phyloP scores from a whole-genome alignment of 495 filamentous ascomycete species.

The Trichoderma asperelloides region DNA sequence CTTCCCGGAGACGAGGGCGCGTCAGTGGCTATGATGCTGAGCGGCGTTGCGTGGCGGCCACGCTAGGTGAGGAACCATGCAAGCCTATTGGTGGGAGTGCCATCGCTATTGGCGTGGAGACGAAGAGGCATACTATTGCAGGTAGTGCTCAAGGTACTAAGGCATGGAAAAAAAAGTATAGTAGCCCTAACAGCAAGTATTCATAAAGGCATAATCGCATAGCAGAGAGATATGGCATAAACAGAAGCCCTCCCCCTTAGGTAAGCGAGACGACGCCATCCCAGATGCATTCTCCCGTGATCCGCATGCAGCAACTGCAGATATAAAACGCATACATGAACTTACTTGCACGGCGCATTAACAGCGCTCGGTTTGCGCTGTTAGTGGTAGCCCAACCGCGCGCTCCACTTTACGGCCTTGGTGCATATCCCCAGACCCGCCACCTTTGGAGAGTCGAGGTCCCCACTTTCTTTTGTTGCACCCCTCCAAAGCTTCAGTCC shows the following conservation, averaged over 20 bases:
- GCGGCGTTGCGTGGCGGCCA: slow-evolving; percentile 2
- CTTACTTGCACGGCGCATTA: background rate
- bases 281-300: slow-evolving; percentile 4
- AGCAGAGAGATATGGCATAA: no score
- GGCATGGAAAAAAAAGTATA: background rate
- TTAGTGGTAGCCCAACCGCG: background rate
- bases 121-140: no score
- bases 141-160: no score
- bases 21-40: slow-evolving; percentile 3
- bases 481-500: slow-evolving; percentile 8
- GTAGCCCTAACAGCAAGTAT: background rate
- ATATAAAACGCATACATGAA: slow-evolving; percentile 4
- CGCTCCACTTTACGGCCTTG: background rate
- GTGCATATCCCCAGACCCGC: slow-evolving; percentile 4
- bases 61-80: background rate
- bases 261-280: background rate
- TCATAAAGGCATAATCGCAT: background rate
- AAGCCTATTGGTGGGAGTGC: background rate
- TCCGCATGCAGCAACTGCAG: slow-evolving; percentile 1
- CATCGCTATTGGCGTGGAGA: no score
- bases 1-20: background rate
- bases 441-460: background rate
- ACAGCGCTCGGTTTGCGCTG: background rate
- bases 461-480: slow-evolving; percentile 3
- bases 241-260: background rate